Evolutionary conservation across 2,329 filamentous ascomycete genomes (phyloP), one percentile per base, ranked within the genome.

Genomic region (Coccinonectria pachysandricola): DNA sequence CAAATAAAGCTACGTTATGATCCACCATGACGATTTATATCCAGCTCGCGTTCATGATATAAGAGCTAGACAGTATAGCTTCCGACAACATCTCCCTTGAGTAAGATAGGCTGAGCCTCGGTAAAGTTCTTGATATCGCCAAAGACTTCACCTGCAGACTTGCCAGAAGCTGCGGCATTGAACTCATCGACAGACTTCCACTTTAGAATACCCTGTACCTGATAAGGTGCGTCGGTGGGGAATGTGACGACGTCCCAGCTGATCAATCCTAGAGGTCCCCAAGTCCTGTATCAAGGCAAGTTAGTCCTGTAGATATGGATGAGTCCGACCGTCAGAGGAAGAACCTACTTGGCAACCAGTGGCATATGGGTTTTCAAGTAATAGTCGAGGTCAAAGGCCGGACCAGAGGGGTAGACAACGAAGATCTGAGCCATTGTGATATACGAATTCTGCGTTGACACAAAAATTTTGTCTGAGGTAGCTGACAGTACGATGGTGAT

Each of bases 341-440:
- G 13, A 11, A 40, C 42, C 27, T 27, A 47, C 44, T 31, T 21
- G 14, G 27, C 16, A 7, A 39, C 40, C 8, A 48, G 37, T 26
- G 44, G 40, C 44, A 48, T 47, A 20, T 48, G 44, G 15, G 27
- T 43, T 22, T 39, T 34, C 6, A 46, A 15, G 23, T 48, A 48
- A 21, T 48, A 48, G 11, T 45, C 33, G 19, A 39, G 28, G 35
- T 48, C 39, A 21, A 48, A 48, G 10, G 38, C 26, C 9, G 34
- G 33, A 25, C 44, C 44, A 15, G 44, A 45, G 1, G 44, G 44
- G 8, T 48, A 48, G 22, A 46, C 22, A 8, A 48, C 43, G 8
- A 42, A 32, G 4, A 45, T 32, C 21, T 42, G 32, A 21, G 44
- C 39, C 44, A 47, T 46, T 24, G 12, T 26, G 24, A 14, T n/a